Evolutionary conservation across 2,329 filamentous ascomycete genomes (phyloP).

Genomic region (Metarhizium rileyi): DNA sequence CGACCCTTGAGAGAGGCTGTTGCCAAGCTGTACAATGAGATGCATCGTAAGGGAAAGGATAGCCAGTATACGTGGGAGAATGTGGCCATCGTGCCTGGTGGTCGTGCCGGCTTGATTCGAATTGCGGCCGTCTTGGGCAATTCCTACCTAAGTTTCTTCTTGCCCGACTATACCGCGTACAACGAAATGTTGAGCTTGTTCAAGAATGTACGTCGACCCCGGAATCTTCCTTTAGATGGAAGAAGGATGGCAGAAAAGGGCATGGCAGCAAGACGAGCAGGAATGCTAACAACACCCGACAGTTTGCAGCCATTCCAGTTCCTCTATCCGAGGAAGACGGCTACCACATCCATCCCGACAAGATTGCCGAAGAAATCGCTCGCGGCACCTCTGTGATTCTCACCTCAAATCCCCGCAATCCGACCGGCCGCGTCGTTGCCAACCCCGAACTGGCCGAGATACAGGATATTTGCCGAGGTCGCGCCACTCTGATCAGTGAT

Average conservation of each 20-base stretch:
- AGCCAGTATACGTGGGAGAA: slow-evolving; percentile 97
- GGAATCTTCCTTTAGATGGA: no score
- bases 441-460: slow-evolving; percentile 83
- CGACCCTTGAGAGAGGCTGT: slow-evolving; percentile 83
- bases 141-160: slow-evolving; percentile 87
- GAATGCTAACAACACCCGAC: not conserved
- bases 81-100: slow-evolving; percentile 90
- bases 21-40: slow-evolving; percentile 84
- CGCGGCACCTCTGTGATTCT: slow-evolving; percentile 81
- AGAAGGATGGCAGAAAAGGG: not conserved
- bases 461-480: slow-evolving; percentile 83
- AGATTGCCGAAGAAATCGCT: slow-evolving; percentile 84
- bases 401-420: slow-evolving; percentile 92
- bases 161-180: slow-evolving; percentile 93
- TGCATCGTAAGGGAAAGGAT: slow-evolving; percentile 77
- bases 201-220: slow-evolving; percentile 57
- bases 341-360: slow-evolving; percentile 88
- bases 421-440: slow-evolving; percentile 77
- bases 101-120: slow-evolving; percentile 82
- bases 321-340: slow-evolving; percentile 76
- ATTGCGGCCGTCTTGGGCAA: slow-evolving; percentile 92
- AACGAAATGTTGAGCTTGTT: slow-evolving; percentile 95
- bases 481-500: slow-evolving; percentile 87
- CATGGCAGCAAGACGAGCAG: not conserved
- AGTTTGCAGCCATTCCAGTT: slow-evolving; percentile 81